Base-by-base conservation (phyloP, 2,329 filamentous ascomycete species). In the Fusarium sp. region DNA sequence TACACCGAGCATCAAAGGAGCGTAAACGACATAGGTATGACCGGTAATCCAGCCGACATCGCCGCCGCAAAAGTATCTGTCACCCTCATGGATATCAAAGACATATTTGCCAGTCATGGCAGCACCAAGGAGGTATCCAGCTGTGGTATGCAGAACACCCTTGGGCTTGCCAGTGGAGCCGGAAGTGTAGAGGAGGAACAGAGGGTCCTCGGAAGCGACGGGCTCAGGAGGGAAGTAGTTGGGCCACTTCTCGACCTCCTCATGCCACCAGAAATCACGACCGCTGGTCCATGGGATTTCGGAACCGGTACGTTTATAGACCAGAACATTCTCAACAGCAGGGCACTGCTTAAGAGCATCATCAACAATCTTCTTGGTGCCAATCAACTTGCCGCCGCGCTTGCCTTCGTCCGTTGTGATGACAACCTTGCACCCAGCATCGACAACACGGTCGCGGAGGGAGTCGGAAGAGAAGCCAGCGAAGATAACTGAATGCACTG, bases 1-100 rank as follows among this genome's bases (percentile, higher is more conserved):
- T 68, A 97, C 92, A 84, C 96, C 96, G 50, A 98, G 90, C 47
- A 99, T 87, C 56, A 99, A 87, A 71, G 96, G 96, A 14, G 96
- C 94, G 79, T 99, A 99, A 42, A 99, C 95, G 60, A 98, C 95
- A 77, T 99, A 99, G 25, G 96, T 97, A 84, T 99, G 96, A 20
- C 96, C 96, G 30, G 96, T 99, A 80, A 99, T 98, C 96, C 96
- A 99, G 72, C 96, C 96, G 45, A 99, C 95, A 78, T 99, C 96
- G 80, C 96, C 96, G 81, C 95, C 96, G 76, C 96, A 99, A 88
- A 98, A 98, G 88, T 96, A 98, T 70, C 89, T 90, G 81, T 99
- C 96, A 57, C 92, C 90, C 69, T 95, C 91, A 81, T 99, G 96
- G 70, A 99, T 97, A 80, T 99, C 96, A 79, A 99, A 99, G 68